Evolutionary conservation across 2,329 filamentous ascomycete species (phyloP), one percentile per base, ranked within the genome.

Genomic region (Aspergillus pseudoterreus): DNA sequence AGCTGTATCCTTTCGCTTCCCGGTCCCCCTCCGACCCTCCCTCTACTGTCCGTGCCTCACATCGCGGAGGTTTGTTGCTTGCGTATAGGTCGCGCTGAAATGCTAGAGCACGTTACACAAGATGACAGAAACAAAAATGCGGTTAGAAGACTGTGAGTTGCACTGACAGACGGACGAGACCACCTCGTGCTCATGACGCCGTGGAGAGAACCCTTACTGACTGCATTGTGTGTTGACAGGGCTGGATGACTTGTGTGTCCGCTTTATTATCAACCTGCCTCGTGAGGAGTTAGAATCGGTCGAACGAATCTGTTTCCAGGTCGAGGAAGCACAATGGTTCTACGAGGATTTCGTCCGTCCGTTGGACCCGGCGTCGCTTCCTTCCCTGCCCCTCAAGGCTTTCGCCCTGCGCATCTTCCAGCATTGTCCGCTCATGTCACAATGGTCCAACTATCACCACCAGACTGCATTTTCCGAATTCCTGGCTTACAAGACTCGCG

Each of bases 241-340:
- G 92, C 82, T 97, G 77, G 92, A 97, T 85, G 92, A 97, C 75
- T 83, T 97, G 54, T 96, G 91, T 74, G 92, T 95, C 71, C 90
- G 95, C 69, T 99, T 99, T 75, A 92, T 99, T 68, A 90, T 97
- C 73, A 97, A 99, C 75, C 83, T 97, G 55, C 94, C 95, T 43
- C 82, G 88, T 58, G 90, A 94, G 72, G 94, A 99, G 72, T 82
- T 97, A 43, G 85, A 86, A 59, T 91, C 89, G 2, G 88, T 96
- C 52, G 90, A 91, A 68, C 87, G 94, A 67, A 94, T 99, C 74
- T 97, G 92, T 75, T 99, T 99, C 71, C 92, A 97, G 75, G 88
- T 99, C 62, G 94, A 99, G 74, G 95, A 99, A 75, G 94, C 94
- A 63, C 95, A 99, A 84, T 99, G 94, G 94, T 99, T 95, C 75